A percentile compares a stretch with the other conserved stretches of the same genome.
Conservation (phyloP, 306 rosid species). For the Prunus armeniaca region DNA sequence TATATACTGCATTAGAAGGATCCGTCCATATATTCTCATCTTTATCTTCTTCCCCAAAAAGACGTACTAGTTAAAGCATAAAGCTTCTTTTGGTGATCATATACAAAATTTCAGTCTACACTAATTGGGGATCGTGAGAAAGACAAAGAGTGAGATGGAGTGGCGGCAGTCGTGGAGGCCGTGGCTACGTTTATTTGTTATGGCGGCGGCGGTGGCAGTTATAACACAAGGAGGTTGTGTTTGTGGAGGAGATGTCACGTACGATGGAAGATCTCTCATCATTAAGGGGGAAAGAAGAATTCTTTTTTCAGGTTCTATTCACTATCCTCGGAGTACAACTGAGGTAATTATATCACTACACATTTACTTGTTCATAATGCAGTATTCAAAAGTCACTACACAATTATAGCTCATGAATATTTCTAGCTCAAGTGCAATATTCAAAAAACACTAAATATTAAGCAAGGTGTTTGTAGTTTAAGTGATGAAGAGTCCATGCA, state of each 20-base stretch:
- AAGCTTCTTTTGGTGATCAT: too few relatives aligned
- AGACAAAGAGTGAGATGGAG: not conserved
- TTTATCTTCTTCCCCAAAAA: too few relatives aligned
- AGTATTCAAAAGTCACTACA: not conserved
- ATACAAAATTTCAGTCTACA: too few relatives aligned
- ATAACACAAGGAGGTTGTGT: not conserved
- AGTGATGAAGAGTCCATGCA: too few relatives aligned
- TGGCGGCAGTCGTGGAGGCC: not conserved
- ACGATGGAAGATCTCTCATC: constrained; percentile 83
- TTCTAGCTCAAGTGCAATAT: too few relatives aligned
- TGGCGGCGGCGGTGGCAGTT: not conserved
- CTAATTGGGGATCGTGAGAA: too few relatives aligned
- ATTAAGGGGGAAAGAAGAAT: constrained; percentile 54
- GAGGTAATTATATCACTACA: constrained; percentile 30
- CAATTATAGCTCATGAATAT: not conserved
- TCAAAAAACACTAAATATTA: too few relatives aligned
- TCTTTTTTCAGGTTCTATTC: constrained; percentile 82
- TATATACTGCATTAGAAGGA: too few relatives aligned
- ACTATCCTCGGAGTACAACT: constrained; percentile 89
- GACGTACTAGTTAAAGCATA: too few relatives aligned
- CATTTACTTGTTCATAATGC: not conserved
- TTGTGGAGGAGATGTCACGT: constrained; percentile 34
- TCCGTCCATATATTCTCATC: too few relatives aligned
- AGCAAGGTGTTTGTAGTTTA: too few relatives aligned
- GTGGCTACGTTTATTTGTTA: not conserved